phyloP scores from a whole-genome alignment of 495 filamentous ascomycete species.

The Podospora bellae-mahoneyi region DNA sequence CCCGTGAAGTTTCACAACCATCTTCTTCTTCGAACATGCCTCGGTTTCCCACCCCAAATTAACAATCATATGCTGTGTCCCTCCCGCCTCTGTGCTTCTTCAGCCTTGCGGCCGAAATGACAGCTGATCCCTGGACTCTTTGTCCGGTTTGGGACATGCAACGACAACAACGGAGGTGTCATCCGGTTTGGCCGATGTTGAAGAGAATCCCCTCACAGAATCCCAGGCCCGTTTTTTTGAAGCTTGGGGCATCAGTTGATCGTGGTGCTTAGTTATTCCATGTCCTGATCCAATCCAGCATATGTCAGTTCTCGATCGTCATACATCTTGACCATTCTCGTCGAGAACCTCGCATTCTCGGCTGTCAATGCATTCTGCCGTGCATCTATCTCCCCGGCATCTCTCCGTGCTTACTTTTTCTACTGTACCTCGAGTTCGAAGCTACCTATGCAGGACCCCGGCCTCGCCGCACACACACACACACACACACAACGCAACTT shows the following conservation, averaged over 20 bases:
- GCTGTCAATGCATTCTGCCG: not conserved
- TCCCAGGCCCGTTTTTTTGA: not conserved
- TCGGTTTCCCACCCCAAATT: not conserved
- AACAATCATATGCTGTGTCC: not conserved
- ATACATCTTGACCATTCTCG: not conserved
- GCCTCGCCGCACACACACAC: not conserved
- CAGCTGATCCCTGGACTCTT: not conserved
- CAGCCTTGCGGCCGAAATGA: not conserved
- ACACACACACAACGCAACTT: not conserved
- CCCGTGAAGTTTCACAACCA: not conserved
- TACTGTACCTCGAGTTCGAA: not conserved
- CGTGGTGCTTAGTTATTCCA: not conserved
- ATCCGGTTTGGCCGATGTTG: not conserved
- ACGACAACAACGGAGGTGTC: not conserved
- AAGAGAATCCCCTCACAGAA: not conserved
- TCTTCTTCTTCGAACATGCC: not conserved
- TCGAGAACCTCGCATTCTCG: not conserved
- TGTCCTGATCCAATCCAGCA: too few relatives aligned
- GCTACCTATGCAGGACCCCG: not conserved
- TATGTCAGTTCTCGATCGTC: not conserved
- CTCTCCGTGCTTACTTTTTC: not conserved
- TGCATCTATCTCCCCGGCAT: not conserved
- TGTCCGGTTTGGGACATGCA: too few relatives aligned
- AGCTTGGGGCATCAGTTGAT: not conserved
- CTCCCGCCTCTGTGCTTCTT: not conserved